phyloP scores from a whole-genome alignment of 768 basidiomycete species.

The Mycena albidolilacea region DNA sequence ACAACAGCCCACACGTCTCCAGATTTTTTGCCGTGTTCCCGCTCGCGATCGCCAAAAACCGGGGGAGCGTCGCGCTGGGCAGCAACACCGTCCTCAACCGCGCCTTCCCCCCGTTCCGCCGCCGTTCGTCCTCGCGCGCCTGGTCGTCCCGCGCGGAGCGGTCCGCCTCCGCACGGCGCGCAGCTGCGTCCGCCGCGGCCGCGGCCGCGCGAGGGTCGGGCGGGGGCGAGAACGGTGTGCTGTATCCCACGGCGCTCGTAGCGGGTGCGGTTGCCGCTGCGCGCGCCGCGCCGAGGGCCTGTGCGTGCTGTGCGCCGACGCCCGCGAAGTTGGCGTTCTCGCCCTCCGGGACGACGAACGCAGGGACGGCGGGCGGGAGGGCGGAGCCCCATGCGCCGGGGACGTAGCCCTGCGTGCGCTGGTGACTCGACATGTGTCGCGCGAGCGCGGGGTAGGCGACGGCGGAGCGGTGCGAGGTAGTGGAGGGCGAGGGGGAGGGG shows the following conservation, averaged over 20 bases:
- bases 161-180: slow-evolving; percentile 1
- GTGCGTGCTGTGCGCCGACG: not conserved
- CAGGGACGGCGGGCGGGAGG: slow-evolving; percentile 21
- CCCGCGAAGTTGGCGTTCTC: not conserved
- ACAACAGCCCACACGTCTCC: slow-evolving; percentile 90
- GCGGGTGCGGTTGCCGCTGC: slow-evolving; percentile 12
- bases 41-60: slow-evolving; percentile 83
- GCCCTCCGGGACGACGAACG: not conserved
- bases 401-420: slow-evolving; percentile 38
- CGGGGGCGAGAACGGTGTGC: no score
- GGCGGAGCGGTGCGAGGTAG: not conserved
- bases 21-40: slow-evolving; percentile 83
- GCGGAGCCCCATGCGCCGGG: slow-evolving; percentile 34
- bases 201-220: no score
- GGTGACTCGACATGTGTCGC: slow-evolving; percentile 37
- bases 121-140: not conserved
- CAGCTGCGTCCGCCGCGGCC: slow-evolving; percentile 11
- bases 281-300: slow-evolving; percentile 8
- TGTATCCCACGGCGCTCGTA: no score
- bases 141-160: slow-evolving; percentile 2
- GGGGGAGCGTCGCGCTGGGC: slow-evolving; percentile 79
- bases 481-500: not conserved
- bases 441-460: slow-evolving; percentile 34
- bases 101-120: slow-evolving; percentile 7
- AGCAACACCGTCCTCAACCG: slow-evolving; percentile 50